Conservation (phyloP, 345 rosid species). For the Eucalyptus coolabah region DNA sequence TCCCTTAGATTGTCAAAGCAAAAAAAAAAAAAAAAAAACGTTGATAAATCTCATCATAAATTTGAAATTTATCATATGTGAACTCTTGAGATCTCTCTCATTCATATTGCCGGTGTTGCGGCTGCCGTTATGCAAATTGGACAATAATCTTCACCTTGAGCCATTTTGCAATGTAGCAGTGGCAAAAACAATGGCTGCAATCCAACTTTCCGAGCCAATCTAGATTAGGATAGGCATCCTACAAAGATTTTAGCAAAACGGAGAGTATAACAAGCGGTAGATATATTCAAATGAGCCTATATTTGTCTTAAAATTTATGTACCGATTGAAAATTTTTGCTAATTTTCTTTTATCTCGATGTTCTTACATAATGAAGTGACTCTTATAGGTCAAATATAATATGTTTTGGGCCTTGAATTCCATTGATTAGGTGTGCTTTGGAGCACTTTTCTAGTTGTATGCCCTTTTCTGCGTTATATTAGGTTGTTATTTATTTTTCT, state of each 20-base stretch:
- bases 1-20: not conserved
- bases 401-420: no score
- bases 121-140: not conserved
- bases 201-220: not conserved
- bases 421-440: no score
- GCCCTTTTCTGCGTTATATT: no score
- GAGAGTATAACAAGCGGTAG: not conserved
- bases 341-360: no score
- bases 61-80: not conserved
- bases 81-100: not conserved
- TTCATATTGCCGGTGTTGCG: not conserved
- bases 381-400: no score
- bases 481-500: no score
- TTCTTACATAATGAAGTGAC: no score
- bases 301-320: no score
- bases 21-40: not conserved
- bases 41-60: not conserved
- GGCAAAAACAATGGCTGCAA: not conserved
- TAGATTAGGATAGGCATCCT: no score
- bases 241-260: no score
- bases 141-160: not conserved
- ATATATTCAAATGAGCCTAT: not conserved
- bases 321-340: no score
- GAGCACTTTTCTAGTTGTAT: no score
- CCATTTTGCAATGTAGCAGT: not conserved